Conservation (phyloP, 805 yeast species). For the Ascoidea asiatica region DNA sequence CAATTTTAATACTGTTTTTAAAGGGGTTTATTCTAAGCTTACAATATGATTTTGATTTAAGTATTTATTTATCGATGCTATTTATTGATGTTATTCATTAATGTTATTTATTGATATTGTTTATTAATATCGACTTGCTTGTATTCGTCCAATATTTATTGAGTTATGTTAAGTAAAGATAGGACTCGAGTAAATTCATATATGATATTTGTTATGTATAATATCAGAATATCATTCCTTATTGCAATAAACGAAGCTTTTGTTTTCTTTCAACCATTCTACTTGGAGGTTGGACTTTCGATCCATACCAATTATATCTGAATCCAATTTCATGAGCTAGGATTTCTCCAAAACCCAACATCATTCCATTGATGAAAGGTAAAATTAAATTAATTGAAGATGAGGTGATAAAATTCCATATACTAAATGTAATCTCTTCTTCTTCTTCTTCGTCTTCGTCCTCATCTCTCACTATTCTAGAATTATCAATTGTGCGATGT, state of each 20-base stretch:
- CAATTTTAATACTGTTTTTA: no score
- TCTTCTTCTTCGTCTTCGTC: constrained; percentile 16
- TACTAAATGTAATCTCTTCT: constrained; percentile 4
- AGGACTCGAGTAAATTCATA: no score
- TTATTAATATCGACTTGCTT: no score
- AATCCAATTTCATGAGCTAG: constrained; percentile 88
- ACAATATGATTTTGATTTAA: no score
- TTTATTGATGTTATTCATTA: no score
- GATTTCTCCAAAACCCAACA: constrained; percentile 94
- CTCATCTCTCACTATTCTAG: constrained; percentile 3
- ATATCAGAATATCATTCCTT: no score
- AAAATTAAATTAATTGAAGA: constrained; percentile 63
- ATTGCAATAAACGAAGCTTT: neutral
- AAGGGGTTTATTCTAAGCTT: no score
- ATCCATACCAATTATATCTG: constrained; percentile 62
- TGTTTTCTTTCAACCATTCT: constrained; percentile 2
- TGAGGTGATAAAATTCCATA: constrained; percentile 28
- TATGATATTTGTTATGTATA: no score
- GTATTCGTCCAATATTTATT: no score
- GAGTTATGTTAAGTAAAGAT: no score
- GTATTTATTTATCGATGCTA: no score
- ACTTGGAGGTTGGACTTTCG: constrained; percentile 25
- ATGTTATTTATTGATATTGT: no score
- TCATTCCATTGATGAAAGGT: constrained; percentile 86
- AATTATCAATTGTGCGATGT: neutral